Conservation (phyloP, 768 basidiomycete genomes). For the Kwoniella shandongensis region DNA sequence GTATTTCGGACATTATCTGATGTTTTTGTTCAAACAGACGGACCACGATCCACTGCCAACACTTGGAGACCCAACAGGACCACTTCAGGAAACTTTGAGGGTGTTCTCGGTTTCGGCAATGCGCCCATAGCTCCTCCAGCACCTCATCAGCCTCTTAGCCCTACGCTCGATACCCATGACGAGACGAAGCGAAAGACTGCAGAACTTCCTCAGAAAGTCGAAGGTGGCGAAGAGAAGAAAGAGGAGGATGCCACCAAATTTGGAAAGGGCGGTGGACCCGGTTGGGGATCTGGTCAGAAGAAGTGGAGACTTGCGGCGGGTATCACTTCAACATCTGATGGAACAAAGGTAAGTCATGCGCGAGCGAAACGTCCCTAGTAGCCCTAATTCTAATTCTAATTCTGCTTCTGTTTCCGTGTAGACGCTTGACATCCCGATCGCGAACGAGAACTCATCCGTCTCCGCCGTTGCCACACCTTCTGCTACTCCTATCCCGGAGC, state of each 20-base stretch:
- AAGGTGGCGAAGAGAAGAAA: conserved; percentile 19
- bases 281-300: conserved; percentile 49
- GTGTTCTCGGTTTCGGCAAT: conserved; percentile 50
- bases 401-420: no score
- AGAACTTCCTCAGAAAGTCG: not conserved
- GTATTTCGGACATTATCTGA: not conserved
- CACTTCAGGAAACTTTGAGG: conserved; percentile 49
- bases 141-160: conserved; percentile 6
- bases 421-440: conserved; percentile 30
- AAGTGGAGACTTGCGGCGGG: conserved; percentile 45
- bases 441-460: conserved; percentile 28
- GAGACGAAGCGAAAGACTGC: not conserved
- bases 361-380: no score
- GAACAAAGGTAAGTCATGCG: conserved; percentile 37
- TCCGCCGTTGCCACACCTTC: conserved; percentile 47
- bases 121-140: conserved; percentile 12
- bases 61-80: conserved; percentile 43
- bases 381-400: no score
- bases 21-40: conserved; percentile 1
- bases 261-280: conserved; percentile 48
- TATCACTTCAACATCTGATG: conserved; percentile 17
- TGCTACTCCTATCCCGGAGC: conserved; percentile 46
- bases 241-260: conserved; percentile 25
- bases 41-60: conserved; percentile 12
- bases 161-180: conserved; percentile 7